Conservation (phyloP, 2,329 filamentous ascomycete genomes). For the Diaporthe sp. region DNA sequence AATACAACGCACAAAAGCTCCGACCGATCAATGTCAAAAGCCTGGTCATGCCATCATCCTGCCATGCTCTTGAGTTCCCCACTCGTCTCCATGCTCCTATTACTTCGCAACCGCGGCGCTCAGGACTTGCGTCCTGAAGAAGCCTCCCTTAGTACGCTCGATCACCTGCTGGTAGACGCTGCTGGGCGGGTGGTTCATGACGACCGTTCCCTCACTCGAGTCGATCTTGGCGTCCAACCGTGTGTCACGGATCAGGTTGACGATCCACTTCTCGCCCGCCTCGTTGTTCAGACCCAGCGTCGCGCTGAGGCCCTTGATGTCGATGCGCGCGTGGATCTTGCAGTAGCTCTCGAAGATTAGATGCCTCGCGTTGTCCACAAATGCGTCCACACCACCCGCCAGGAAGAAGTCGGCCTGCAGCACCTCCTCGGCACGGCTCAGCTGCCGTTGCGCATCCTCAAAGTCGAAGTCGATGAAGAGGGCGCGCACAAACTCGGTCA, state of each 20-base stretch:
- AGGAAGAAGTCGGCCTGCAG: constrained; percentile 97
- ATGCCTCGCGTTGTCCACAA: constrained; percentile 94
- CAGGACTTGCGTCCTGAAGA: constrained; percentile 97
- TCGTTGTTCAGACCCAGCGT: constrained; percentile 92
- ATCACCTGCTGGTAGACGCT: constrained; percentile 99
- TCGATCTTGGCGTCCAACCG: constrained; percentile 99
- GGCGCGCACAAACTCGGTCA: constrained; percentile 96
- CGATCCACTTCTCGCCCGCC: constrained; percentile 99
- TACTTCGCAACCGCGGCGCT: constrained; percentile 74
- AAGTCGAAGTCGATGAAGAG: constrained; percentile 97
- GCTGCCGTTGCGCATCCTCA: constrained; percentile 92
- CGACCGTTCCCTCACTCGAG: constrained; percentile 97
- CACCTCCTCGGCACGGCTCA: constrained; percentile 89
- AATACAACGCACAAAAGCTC: constrained; percentile 37
- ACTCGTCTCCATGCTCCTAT: neutral
- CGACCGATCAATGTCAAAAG: constrained; percentile 34
- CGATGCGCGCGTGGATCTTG: constrained; percentile 99
- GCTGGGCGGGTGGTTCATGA: constrained; percentile 99
- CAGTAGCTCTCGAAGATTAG: constrained; percentile 99
- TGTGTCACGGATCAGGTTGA: constrained; percentile 98
- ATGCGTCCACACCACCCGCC: constrained; percentile 83
- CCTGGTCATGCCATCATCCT: constrained; percentile 32
- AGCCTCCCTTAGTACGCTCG: constrained; percentile 97
- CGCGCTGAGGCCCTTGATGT: constrained; percentile 95
- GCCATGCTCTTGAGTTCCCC: constrained; percentile 8